Evolutionary conservation across 1,284 basidiomycete species (phyloP).

Genomic region (Sanghuangporus weigelae): DNA sequence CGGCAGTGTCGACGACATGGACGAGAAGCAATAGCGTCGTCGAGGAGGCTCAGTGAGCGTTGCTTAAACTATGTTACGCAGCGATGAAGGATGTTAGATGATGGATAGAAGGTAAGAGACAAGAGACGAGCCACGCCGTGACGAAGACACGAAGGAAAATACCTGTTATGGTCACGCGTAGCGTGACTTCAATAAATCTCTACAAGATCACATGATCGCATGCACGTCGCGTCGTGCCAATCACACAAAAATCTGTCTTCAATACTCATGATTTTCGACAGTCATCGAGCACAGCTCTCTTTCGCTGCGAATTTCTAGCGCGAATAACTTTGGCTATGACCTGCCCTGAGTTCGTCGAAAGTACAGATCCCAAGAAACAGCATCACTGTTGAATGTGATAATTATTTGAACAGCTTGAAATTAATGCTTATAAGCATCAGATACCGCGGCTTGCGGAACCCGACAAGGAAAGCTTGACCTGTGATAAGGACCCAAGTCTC

Average conservation of each 20-base stretch:
- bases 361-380: too few species aligned
- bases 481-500: too few species aligned
- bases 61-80: neutral
- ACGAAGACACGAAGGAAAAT: neutral
- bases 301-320: too few species aligned
- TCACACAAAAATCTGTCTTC: neutral
- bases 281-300: too few species aligned
- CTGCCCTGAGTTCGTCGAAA: too few species aligned
- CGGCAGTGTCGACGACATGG: constrained; percentile 1
- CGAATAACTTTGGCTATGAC: too few species aligned
- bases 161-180: constrained; percentile 3
- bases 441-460: too few species aligned
- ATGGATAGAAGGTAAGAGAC: neutral
- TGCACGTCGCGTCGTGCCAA: neutral
- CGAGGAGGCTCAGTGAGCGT: neutral
- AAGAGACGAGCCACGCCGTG: neutral
- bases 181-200: neutral
- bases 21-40: neutral
- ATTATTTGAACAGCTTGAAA: too few species aligned
- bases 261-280: too few species aligned
- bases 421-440: too few species aligned
- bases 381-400: too few species aligned
- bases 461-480: too few species aligned
- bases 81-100: neutral
- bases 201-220: neutral